Evolutionary conservation across 2,329 filamentous ascomycete species (phyloP), one percentile per base, ranked within the genome.

Genomic region (Xylaria sp.): DNA sequence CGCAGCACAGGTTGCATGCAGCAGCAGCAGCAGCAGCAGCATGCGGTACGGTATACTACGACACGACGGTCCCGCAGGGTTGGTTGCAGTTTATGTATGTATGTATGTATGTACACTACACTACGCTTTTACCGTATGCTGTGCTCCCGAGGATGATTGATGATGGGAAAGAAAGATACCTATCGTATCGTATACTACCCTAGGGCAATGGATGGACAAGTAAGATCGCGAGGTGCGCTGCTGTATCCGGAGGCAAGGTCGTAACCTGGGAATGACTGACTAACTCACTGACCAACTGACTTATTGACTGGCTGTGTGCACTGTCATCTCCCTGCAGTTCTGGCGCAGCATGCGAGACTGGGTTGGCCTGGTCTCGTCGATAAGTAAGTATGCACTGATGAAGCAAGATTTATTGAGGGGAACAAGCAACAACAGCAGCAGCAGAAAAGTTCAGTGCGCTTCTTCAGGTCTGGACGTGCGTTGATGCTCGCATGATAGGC

Each of bases 1-100:
- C n/a, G 60, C 50, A 52, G 67, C n/a, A 56, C 50, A 52, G 67
- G 67, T 69, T 69, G 56, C 65, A 69, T 55, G 64, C 34, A 37
- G 28, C 28, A 28, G 28, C 28, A 28, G 25, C 25, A 25, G 31
- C 67, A 64, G n/a, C n/a, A n/a, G n/a, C n/a, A n/a, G n/a, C n/a
- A n/a, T n/a, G n/a, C n/a, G n/a, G n/a, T 65, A 25, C 55, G 50
- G 63, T 57, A 58, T 65, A 67, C 57, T 46, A 34, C 56, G 28
- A 28, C 28, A 28, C 28, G 28, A 55, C 56, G 18, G 34, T 37
- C 58, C 63, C 67, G 58, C 63, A 69, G 63, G n/a, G 28, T 31
- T 56, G 62, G 66, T 60, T 61, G 62, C 50, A 63, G 66, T 28
- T 28, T 28, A 28, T 28, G 2, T 20, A 66, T 59, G 58, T 66